These are phyloP conservation scores for Acanthamoeba royreba DNA, from an alignment of 208 protist genomes.

Conservation along the genomic window DNA sequence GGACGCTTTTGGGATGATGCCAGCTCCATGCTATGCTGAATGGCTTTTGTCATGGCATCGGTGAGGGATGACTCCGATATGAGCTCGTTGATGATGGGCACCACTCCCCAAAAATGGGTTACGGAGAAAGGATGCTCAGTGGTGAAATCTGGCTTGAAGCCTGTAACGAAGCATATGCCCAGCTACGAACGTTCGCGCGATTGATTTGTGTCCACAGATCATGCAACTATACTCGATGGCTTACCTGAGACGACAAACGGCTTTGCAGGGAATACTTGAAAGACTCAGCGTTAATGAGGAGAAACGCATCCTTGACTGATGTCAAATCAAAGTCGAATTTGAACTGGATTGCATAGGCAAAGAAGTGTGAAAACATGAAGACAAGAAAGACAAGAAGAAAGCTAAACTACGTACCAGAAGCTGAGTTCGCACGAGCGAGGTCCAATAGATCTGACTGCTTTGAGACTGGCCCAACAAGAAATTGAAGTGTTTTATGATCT, in stretches of 20 bases:
- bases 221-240: background rate
- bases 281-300: background rate
- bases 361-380: too few species aligned
- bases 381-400: too few species aligned
- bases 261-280: background rate
- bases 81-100: conserved; percentile 3
- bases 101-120: background rate
- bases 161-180: background rate
- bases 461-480: background rate
- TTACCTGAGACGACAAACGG: background rate
- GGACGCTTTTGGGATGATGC: too few species aligned
- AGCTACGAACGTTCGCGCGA: too few species aligned
- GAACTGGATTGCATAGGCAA: too few species aligned
- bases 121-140: background rate
- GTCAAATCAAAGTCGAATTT: conserved; percentile 2
- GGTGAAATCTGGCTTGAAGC: background rate
- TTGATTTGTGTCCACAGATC: too few species aligned
- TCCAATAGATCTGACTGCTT: background rate
- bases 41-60: background rate
- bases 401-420: background rate
- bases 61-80: background rate
- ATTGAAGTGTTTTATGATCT: conserved; percentile 20
- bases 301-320: background rate
- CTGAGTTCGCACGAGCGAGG: background rate
- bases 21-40: background rate